Conservation (phyloP, 2,329 filamentous ascomycete species). For the Chaetomiaceae sp. region DNA sequence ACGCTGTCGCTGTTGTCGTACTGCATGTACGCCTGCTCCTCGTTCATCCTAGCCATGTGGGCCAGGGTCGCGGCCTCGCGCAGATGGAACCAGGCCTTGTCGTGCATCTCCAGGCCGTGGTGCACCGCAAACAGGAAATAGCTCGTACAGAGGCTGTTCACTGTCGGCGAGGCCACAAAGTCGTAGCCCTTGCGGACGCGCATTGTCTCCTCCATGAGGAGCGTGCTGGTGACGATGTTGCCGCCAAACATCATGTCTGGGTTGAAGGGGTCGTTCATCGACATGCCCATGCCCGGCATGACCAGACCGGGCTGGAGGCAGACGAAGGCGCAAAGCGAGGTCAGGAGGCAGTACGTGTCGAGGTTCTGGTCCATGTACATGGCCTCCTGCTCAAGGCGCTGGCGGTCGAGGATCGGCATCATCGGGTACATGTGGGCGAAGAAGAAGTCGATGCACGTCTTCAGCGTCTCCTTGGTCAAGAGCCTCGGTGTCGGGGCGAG, state of each 20-base stretch:
- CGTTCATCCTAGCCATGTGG: conserved; percentile 54
- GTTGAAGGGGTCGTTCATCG: conserved; percentile 44
- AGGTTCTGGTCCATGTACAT: conserved; percentile 56
- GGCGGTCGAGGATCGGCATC: conserved; percentile 56
- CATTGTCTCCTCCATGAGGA: conserved; percentile 61
- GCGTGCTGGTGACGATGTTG: conserved; percentile 57
- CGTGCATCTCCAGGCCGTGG: conserved; percentile 65
- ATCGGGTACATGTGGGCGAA: conserved; percentile 60
- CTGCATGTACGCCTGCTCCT: conserved; percentile 56
- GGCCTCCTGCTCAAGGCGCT: conserved; percentile 51
- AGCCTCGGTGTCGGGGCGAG: conserved; percentile 54
- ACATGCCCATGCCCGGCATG: conserved; percentile 36
- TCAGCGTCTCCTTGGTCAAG: conserved; percentile 56
- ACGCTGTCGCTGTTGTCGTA: conserved; percentile 49
- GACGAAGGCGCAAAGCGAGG: conserved; percentile 60
- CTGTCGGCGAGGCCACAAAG: conserved; percentile 49
- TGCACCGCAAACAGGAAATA: conserved; percentile 72
- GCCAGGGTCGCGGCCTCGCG: conserved; percentile 69
- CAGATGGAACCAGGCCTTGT: conserved; percentile 73
- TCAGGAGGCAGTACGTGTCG: conserved; percentile 59
- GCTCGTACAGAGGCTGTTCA: conserved; percentile 61
- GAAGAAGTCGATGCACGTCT: conserved; percentile 62
- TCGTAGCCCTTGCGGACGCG: conserved; percentile 59
- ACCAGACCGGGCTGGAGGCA: conserved; percentile 64
- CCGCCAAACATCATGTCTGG: conserved; percentile 51